These are phyloP conservation scores for Alternaria arborescens DNA, from an alignment of 2,329 filamentous ascomycete genomes.

Conservation along the genomic window DNA sequence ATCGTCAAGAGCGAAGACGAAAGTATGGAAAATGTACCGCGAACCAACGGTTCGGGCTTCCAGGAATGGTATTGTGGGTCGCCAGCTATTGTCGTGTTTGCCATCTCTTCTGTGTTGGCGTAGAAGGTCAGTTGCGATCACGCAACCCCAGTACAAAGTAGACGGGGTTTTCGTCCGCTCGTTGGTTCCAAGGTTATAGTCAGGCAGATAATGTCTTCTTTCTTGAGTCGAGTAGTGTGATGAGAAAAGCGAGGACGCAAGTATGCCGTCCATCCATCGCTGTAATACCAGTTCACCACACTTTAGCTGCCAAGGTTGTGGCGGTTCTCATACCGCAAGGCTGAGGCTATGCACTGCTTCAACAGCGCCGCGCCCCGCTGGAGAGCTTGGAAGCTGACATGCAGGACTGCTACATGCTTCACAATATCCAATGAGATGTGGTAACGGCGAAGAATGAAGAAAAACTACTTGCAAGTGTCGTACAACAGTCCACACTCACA, in stretches of 20 bases:
- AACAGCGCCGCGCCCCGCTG: background rate
- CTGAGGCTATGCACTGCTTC: background rate
- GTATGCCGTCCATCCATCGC: background rate
- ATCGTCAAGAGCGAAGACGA: background rate
- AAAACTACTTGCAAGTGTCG: accelerated
- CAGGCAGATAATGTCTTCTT: too few species aligned
- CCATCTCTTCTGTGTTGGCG: too few species aligned
- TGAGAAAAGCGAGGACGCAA: background rate
- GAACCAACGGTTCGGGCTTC: background rate
- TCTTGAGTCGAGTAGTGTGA: too few species aligned
- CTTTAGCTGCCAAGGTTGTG: background rate
- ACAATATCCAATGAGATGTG: background rate
- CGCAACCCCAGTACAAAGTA: too few species aligned
- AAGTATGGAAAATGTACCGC: background rate
- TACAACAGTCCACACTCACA: constrained; percentile 5
- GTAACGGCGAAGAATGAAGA: too few species aligned
- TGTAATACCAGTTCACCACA: background rate
- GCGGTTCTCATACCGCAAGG: background rate
- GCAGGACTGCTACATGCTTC: background rate
- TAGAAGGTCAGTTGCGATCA: too few species aligned
- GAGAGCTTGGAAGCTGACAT: background rate
- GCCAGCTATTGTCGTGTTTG: background rate
- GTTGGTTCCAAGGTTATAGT: too few species aligned
- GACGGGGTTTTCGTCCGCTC: too few species aligned
- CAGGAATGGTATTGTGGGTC: background rate